Conservation (phyloP, 1,284 basidiomycete species). For the Malassezia caprae region DNA sequence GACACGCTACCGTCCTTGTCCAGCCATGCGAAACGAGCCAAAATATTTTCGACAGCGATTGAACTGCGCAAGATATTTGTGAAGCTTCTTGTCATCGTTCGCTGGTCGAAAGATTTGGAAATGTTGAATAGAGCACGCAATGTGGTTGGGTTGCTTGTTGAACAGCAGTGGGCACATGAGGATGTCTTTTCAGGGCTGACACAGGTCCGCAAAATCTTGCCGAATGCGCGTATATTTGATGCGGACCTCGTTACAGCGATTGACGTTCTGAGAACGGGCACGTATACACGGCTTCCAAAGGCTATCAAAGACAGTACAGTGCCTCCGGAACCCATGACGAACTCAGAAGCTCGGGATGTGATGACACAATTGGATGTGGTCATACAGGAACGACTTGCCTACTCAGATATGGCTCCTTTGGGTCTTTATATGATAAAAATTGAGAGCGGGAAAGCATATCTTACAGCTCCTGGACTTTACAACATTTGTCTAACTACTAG, state of each 20-base stretch:
- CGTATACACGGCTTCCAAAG: constrained; percentile 67
- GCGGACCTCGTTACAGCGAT: constrained; percentile 80
- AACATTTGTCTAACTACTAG: constrained; percentile 55
- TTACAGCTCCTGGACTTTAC: constrained; percentile 65
- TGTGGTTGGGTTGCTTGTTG: constrained; percentile 35
- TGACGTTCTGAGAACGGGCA: constrained; percentile 70
- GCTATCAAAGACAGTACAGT: constrained; percentile 61
- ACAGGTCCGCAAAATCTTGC: constrained; percentile 56
- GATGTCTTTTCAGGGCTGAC: constrained; percentile 59
- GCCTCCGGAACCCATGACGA: constrained; percentile 59
- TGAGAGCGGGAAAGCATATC: constrained; percentile 68
- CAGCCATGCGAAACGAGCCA: constrained; percentile 67
- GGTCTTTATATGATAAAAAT: constrained; percentile 57
- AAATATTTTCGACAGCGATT: constrained; percentile 74
- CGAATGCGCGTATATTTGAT: constrained; percentile 58
- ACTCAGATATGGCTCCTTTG: constrained; percentile 41
- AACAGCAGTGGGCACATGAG: constrained; percentile 67
- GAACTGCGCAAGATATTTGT: constrained; percentile 77
- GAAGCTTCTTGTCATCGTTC: constrained; percentile 58
- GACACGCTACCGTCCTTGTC: constrained; percentile 82
- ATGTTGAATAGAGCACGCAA: constrained; percentile 34
- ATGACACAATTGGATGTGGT: constrained; percentile 63
- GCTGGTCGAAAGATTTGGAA: constrained; percentile 33
- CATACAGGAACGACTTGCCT: constrained; percentile 61
- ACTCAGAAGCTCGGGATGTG: constrained; percentile 59